Base-by-base conservation (phyloP, 805 yeast species). In the Naumovozyma dairenensis region DNA sequence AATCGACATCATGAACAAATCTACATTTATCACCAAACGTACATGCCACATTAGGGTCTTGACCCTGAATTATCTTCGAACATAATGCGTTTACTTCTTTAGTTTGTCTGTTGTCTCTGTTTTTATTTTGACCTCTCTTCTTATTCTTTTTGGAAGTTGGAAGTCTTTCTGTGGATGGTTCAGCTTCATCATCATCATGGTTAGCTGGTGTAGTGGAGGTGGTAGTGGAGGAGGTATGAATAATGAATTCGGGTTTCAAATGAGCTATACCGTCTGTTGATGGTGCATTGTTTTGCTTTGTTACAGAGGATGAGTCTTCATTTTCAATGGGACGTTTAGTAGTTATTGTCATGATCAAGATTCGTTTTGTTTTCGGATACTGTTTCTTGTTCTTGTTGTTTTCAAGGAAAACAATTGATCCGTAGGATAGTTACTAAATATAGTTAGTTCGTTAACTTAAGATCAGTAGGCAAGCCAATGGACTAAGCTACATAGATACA, bases 81-180 rank as follows among this genome's bases (percentile, higher is more conserved):
- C 96, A 87, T 35, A 86, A 53, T 44, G 75, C 70, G 30, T 79
- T 56, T 6, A 62, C 67, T 38, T 80, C 94, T 33, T 69, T 74
- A 3, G 60, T 64, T 53, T 84, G 94, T 37, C 68, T 72, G 43
- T 83, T 66, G 42, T 81, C 87, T 48, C 96, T 67, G 38, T 73
- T 74, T 55, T 85, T 84, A 58, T 85, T 85, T 60, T 85, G 95
- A 0, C 95, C 95, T 39, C 84, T 65, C 32, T 64, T 63, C 50
- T 71, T 77, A 38, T 60, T 55, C 34, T 63, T 64, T 20, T 61
- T 58, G 17, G n/a, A n/a, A n/a, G n/a, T n/a, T n/a, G n/a, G n/a
- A n/a, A n/a, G n/a, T n/a, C 67, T 53, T 18, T 60, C 67, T 16
- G 56, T 51, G 2, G 67, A 60, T 6, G 60, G 58, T 35, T 65